Percentiles rank a stretch among this genome's conserved stretches.
Evolutionary conservation across 2,329 filamentous ascomycete genomes (phyloP).

Genomic region (Penicillium brevicompactum): DNA sequence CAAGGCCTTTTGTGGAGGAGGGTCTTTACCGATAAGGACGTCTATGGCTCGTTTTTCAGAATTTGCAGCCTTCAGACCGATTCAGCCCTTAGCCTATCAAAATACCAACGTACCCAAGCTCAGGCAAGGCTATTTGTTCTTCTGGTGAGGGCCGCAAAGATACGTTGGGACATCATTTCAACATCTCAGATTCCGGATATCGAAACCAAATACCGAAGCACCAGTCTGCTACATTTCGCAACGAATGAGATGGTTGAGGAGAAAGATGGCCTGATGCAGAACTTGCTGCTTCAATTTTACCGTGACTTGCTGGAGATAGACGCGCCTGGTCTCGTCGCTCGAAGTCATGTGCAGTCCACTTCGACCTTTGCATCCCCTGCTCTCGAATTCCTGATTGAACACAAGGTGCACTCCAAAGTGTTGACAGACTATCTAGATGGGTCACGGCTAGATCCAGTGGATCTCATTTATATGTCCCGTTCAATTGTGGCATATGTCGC

Average conservation of each 20-base stretch:
- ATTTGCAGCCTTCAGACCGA: constrained; percentile 51
- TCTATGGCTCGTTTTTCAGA: constrained; percentile 60
- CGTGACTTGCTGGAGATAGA: constrained; percentile 53
- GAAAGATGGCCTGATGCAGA: constrained; percentile 62
- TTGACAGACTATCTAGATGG: constrained; percentile 56
- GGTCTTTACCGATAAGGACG: constrained; percentile 61
- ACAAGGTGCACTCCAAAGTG: constrained; percentile 54
- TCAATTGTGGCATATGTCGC: constrained; percentile 61
- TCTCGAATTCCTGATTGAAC: constrained; percentile 55
- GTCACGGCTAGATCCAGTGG: constrained; percentile 52
- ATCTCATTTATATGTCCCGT: constrained; percentile 56
- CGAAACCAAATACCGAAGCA: constrained; percentile 47
- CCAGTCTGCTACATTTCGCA: constrained; percentile 57
- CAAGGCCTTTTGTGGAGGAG: constrained; percentile 64
- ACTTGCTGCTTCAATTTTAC: constrained; percentile 61
- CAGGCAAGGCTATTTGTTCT: constrained; percentile 63
- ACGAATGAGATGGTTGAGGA: constrained; percentile 59
- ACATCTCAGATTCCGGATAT: constrained; percentile 55
- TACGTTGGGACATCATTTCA: constrained; percentile 59
- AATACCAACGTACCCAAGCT: constrained; percentile 59
- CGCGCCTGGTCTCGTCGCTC: constrained; percentile 37
- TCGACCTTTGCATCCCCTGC: constrained; percentile 44
- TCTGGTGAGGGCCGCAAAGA: constrained; percentile 53
- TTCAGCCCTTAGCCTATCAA: constrained; percentile 45
- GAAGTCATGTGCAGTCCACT: constrained; percentile 33